Evolutionary conservation across 768 basidiomycete species (phyloP), one percentile per base, ranked within the genome.

Genomic region (Leccinum subtestaceum): DNA sequence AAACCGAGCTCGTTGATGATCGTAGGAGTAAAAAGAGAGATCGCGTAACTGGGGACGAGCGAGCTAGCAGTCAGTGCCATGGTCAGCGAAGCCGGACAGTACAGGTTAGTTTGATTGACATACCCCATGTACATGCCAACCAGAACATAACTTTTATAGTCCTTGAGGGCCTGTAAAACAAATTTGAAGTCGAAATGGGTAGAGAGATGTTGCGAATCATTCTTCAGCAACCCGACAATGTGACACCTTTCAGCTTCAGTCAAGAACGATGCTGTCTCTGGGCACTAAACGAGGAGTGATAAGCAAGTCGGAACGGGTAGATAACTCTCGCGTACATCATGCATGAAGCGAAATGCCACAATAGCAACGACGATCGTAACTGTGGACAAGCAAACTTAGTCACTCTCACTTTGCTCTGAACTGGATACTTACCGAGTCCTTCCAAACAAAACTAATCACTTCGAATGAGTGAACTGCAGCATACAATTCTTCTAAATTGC

Each of bases 241-340:
- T 72, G 65, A 45, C 57, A 61, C 47, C 75, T 75, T 61, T 85
- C 83, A 4, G 62, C 57, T 8, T 74, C 71, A 11, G 74, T 78
- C 58, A 85, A 69, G 72, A 84, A 86, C 25, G 69, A 74, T 13
- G 83, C 83, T 2, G 83, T 85, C 60, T 80, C 78, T 27, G 83
- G 82, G 69, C 82, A 84, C 79, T 80, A 58, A 2, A 31, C 27
- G 27, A 38, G 1, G 46, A 23, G 40, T 23, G 11, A 46, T 57
- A 21, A 36, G 40, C 11, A 49, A 34, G 9, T 25, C n/a, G 1
- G 38, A 29, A n/a, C 1, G 4, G 29, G 19, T 17, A 50, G 54
- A 59, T 17, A 19, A 43, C 27, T 29, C 4, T 8, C 17, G 27
- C 78, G 31, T 53, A 81, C 81, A 66, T 85, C 82, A 59, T 84